Percentiles rank a stretch among this genome's conserved stretches.
Conservation (phyloP, 352 stramenopile species). For the Pythium inflatum region DNA sequence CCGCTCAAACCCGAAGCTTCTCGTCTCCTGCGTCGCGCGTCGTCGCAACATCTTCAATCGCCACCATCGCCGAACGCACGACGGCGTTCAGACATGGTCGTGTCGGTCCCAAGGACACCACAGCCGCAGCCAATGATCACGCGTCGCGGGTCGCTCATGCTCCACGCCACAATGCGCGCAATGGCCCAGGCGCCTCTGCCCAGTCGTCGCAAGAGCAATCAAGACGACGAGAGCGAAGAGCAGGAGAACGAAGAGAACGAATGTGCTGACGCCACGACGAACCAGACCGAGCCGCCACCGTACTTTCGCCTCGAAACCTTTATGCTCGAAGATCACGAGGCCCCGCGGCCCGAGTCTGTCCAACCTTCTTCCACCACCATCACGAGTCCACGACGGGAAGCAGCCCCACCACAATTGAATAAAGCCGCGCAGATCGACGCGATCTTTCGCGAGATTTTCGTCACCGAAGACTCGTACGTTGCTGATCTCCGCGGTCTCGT, state of each 20-base stretch:
- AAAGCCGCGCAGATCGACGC: slow-evolving; percentile 32
- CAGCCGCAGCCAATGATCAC: slow-evolving; percentile 6
- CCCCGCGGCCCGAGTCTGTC: background rate
- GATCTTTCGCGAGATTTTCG: slow-evolving; percentile 39
- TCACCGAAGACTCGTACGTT: slow-evolving; percentile 44
- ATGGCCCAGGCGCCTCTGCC: slow-evolving; percentile 18
- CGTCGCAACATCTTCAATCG: no score
- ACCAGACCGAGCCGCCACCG: slow-evolving; percentile 15
- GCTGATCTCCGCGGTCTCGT: slow-evolving; percentile 31
- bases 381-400: slow-evolving; percentile 8
- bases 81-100: background rate
- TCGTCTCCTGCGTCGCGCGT: background rate
- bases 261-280: slow-evolving; percentile 4
- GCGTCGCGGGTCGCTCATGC: slow-evolving; percentile 27
- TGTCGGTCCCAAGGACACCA: no score
- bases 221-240: slow-evolving; percentile 17
- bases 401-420: background rate
- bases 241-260: background rate
- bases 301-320: slow-evolving; percentile 35
- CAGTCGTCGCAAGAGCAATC: slow-evolving; percentile 22
- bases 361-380: background rate
- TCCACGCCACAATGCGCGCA: slow-evolving; percentile 25
- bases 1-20: background rate
- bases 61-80: background rate
- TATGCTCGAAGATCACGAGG: slow-evolving; percentile 26